A percentile compares a stretch with the other conserved stretches of the same genome.
Conservation (phyloP, 345 rosid genomes). For the Camelina laxa region DNA sequence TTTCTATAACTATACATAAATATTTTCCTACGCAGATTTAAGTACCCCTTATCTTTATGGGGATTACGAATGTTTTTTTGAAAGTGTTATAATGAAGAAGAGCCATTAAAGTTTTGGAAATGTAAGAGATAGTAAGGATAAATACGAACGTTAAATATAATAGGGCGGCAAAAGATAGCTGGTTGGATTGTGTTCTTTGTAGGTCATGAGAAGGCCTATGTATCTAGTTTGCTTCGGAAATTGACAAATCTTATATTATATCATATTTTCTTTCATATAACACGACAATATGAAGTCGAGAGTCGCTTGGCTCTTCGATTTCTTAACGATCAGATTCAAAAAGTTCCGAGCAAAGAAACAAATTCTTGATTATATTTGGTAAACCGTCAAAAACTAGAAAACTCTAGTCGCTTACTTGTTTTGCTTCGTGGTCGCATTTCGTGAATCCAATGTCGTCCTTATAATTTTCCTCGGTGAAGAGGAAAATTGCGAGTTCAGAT, state of each 20-base stretch:
- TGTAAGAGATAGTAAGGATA: conserved; percentile 47
- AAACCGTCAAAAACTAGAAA: conserved; percentile 40
- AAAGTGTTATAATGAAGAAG: conserved; percentile 23
- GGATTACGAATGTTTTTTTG: conserved; percentile 38
- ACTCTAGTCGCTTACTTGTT: conserved; percentile 35
- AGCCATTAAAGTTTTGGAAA: conserved; percentile 41
- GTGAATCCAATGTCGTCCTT: neutral
- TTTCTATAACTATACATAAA: neutral
- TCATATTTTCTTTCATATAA: conserved; percentile 8
- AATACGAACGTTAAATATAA: conserved; percentile 38
- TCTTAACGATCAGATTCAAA: conserved; percentile 33
- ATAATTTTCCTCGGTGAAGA: conserved; percentile 11
- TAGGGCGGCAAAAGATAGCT: conserved; percentile 50
- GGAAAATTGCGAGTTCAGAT: conserved; percentile 23
- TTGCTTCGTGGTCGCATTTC: conserved; percentile 22
- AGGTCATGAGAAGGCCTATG: conserved; percentile 44
- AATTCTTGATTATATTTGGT: conserved; percentile 31
- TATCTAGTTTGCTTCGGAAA: conserved; percentile 46
- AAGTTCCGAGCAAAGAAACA: conserved; percentile 36
- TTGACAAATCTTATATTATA: conserved; percentile 29
- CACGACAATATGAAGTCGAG: conserved; percentile 39
- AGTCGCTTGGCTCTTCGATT: conserved; percentile 45
- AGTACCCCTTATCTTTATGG: neutral
- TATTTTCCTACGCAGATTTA: neutral
- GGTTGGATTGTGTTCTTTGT: conserved; percentile 48